phyloP scores from a whole-genome alignment of 345 rosid species.

The Linum trigynum region DNA sequence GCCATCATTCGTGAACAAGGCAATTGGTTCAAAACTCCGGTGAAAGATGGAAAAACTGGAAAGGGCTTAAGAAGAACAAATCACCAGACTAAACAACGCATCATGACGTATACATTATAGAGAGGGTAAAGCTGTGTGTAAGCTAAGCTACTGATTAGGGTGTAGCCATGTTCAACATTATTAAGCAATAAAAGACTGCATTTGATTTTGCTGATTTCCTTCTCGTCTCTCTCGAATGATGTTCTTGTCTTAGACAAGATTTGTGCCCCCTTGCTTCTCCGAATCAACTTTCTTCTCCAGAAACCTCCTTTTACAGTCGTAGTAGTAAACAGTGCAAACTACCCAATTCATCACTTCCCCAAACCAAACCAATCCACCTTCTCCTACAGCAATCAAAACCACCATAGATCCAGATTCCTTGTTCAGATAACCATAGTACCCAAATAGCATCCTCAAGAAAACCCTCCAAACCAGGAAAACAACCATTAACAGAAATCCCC shows the following conservation, averaged over 20 bases:
- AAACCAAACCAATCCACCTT: conserved; percentile 12
- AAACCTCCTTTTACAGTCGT: conserved; percentile 19
- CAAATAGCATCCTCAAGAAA: conserved; percentile 10
- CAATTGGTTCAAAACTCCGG: not conserved
- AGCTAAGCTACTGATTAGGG: no score
- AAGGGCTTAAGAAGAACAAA: no score
- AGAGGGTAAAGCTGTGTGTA: no score
- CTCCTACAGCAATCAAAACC: not conserved
- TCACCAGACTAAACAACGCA: no score
- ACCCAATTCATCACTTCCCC: conserved; percentile 23
- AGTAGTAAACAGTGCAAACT: conserved; percentile 15
- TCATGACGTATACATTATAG: no score
- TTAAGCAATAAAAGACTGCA: no score
- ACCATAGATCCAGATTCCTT: conserved; percentile 1
- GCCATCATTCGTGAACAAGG: not conserved
- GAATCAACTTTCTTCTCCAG: conserved; percentile 20
- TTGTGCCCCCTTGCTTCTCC: conserved; percentile 12
- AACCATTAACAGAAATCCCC: conserved; percentile 17
- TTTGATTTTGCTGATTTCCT: no score
- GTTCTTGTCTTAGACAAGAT: not conserved
- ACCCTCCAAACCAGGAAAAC: conserved; percentile 17
- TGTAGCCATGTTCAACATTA: no score
- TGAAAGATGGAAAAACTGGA: not conserved
- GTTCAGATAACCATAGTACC: conserved; percentile 1
- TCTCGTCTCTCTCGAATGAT: no score